Percentiles rank a stretch among this genome's conserved stretches.
phyloP scores from a whole-genome alignment of 2,329 filamentous ascomycete species.

The Fusarium oligoseptatum region DNA sequence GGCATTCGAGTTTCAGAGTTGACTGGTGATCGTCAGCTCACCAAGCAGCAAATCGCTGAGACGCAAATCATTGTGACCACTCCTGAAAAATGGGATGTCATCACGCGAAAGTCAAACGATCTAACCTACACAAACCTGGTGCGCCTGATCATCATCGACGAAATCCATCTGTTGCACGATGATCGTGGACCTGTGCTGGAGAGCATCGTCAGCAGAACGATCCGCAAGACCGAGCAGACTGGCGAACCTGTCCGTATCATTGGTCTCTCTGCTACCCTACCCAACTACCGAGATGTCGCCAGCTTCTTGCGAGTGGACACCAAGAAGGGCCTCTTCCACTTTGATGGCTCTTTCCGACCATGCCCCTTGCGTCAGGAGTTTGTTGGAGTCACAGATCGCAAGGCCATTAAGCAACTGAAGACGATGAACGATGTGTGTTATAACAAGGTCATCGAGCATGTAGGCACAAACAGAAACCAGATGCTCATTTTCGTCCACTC shows the following conservation, averaged over 20 bases:
- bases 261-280: conserved; percentile 92
- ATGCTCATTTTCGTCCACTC: conserved; percentile 99
- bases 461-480: conserved; percentile 92
- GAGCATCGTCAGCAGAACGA: conserved; percentile 95
- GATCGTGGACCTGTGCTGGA: conserved; percentile 97
- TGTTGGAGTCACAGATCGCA: conserved; percentile 96
- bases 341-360: conserved; percentile 92
- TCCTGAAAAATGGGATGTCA: conserved; percentile 99
- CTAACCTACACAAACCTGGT: conserved; percentile 98
- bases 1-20: conserved; percentile 95
- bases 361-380: conserved; percentile 97
- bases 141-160: conserved; percentile 94
- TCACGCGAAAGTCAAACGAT: conserved; percentile 97
- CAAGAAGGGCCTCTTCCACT: conserved; percentile 91
- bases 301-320: conserved; percentile 93
- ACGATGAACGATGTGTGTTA: conserved; percentile 99
- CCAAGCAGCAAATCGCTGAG: conserved; percentile 97
- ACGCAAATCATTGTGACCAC: conserved; percentile 99
- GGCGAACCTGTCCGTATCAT: conserved; percentile 93
- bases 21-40: conserved; percentile 97
- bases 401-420: conserved; percentile 98
- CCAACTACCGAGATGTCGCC: conserved; percentile 96
- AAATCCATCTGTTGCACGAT: conserved; percentile 97
- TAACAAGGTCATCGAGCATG: conserved; percentile 96
- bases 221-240: conserved; percentile 92